Percentiles rank a stretch among this genome's conserved stretches.
These are phyloP conservation scores for Thelephora ganbajun DNA, from an alignment of 768 basidiomycete species.

Conservation along the genomic window DNA sequence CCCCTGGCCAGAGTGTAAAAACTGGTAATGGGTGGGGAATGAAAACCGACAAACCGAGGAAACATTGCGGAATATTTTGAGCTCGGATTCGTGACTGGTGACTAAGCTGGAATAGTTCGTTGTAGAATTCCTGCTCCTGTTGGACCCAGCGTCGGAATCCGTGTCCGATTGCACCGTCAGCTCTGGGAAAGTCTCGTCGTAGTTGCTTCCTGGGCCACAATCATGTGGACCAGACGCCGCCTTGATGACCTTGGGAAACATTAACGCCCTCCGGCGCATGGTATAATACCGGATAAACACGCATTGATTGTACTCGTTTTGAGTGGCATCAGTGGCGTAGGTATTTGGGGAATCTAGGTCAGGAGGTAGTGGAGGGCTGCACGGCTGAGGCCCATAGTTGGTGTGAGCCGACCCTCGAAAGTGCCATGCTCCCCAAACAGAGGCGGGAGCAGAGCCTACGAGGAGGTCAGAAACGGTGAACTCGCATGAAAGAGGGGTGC, in stretches of 20 bases:
- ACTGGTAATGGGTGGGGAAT: neutral
- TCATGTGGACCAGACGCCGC: constrained; percentile 4
- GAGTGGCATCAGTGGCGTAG: neutral
- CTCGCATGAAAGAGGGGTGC: neutral
- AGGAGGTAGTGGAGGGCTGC: neutral
- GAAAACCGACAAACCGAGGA: neutral
- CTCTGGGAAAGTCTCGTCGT: neutral
- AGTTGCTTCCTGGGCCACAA: neutral
- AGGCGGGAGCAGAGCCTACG: neutral
- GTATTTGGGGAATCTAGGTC: neutral
- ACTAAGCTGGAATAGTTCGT: neutral
- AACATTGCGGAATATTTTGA: neutral
- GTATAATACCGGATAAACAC: constrained; percentile 1
- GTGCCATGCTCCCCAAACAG: neutral
- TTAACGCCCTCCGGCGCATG: neutral
- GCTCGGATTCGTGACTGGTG: constrained; percentile 2
- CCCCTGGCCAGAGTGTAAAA: neutral
- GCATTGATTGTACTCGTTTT: neutral
- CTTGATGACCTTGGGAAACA: constrained; percentile 1
- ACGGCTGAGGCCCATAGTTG: neutral
- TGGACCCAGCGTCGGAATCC: neutral
- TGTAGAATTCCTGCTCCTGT: no score
- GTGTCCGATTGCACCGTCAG: neutral
- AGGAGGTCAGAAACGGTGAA: neutral
- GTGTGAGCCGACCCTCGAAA: neutral